Evolutionary conservation across 2,329 filamentous ascomycete species (phyloP), one percentile per base, ranked within the genome.

Genomic region (Fusarium sp.): DNA sequence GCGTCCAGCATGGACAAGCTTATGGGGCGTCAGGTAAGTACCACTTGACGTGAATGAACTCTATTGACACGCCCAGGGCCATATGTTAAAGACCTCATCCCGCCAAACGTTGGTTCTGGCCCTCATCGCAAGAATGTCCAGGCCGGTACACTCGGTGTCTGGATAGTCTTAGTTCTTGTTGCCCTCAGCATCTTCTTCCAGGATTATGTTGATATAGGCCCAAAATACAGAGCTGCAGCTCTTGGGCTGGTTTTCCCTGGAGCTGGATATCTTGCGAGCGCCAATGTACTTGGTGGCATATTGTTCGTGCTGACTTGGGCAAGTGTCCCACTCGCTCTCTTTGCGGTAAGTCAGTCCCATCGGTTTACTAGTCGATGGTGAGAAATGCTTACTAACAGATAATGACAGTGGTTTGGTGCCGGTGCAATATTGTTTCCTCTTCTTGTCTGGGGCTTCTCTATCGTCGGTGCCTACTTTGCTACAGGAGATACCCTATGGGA

Each of bases 111-210:
- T 25, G 47, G 31, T 0, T 35, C 47, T 0, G 31, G 47, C 17
- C 47, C 47, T 14, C 47, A 50, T 50, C 47, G 31, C 17, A 50
- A 50, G 12, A 50, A 50, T 2, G 31, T 50, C 3, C 47, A 50
- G 8, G n/a, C 15, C 2, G 6, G 47, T 0, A 50, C 31, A 0
- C 47, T 50, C 2, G 47, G n/a, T 0, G n/a, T 25, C 0, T 50
- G 46, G 46, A 25, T 25, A 1, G 15, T 15, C 15, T 14, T 35
- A 0, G 4, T 6, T 35, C 0, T 50, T 1, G 12, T 6, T 50
- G 17, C n/a, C 1, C 11, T 50, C 2, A 10, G 15, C 3, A 35
- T 50, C 0, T 35, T 50, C 1, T 35, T 3, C 1, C 47, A 50
- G 12, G 18, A 1, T 0, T 50, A 50, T 36, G 17, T 36, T 25